Evolutionary conservation across 192 early-diverging fungal genomes (phyloP), one percentile per base, ranked within the genome.

Genomic region (Gaertneriomyces sp.): DNA sequence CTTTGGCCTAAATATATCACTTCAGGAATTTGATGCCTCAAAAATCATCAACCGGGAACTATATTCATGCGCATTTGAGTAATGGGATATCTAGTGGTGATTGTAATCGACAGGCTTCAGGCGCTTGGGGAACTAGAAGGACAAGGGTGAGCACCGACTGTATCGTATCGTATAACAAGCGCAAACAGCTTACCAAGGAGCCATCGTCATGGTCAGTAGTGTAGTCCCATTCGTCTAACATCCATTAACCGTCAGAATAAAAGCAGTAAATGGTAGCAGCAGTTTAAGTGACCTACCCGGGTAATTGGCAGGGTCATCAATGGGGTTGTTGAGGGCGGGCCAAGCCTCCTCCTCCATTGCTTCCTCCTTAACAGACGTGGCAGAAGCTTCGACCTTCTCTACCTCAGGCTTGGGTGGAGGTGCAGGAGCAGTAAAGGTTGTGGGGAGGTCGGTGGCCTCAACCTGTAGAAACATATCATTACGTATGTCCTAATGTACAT

Each of bases 251-350:
- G 20, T 47, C 60, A 69, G 45, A 50, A 56, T 14, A 33, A 14
- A 14, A 56, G 39, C 14, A 16, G 39, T 56, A 12, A 51, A 51
- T 4, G n/a, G 6, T 17, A 6, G 25, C 46, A 19, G 43, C 52
- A 17, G 11, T 19, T 43, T 12, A 63, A 4, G 19, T 54, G 50
- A 38, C 69, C 11, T 50, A 78, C 76, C 71, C 55, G 70, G 70
- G 77, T 77, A 79, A 72, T 72, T 74, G 59, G 69, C 73, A 25
- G 75, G 74, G 70, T 82, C 80, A 47, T 82, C 80, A 53, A 82
- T 79, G 46, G 74, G 64, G 69, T 72, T 64, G 70, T 70, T 68
- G 33, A 82, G 71, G 20, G 73, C 62, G 58, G 80, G 80, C 80
- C 80, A 82, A 61, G 67, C 75, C 57, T 70, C 75, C 55, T 82